Evolutionary conservation across 192 early-diverging fungal species (phyloP).

Genomic region (Umbelopsis sp.): DNA sequence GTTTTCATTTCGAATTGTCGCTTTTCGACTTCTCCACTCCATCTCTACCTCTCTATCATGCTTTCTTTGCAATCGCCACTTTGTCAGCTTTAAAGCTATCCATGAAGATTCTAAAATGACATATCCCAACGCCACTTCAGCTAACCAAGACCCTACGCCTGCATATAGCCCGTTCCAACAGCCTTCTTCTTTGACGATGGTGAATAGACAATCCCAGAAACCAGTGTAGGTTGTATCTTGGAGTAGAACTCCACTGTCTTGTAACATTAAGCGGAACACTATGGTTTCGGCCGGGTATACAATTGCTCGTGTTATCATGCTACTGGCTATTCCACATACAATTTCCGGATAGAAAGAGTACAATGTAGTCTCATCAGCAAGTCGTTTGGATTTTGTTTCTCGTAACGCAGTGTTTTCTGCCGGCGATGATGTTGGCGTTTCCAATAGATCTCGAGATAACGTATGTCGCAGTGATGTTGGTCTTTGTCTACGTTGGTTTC

Average conservation of each 20-base stretch:
- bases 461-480: conserved; percentile 4
- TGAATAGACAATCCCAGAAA: conserved; percentile 46
- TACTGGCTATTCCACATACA: conserved; percentile 50
- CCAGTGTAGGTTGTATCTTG: conserved; percentile 42
- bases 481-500: background rate
- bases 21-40: conserved; percentile 3
- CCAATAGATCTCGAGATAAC: background rate
- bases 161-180: conserved; percentile 32
- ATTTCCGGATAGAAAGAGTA: conserved; percentile 55
- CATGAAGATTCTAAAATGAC: conserved; percentile 48
- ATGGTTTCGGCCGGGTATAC: conserved; percentile 54
- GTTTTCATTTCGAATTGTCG: background rate
- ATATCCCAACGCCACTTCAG: conserved; percentile 45
- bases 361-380: conserved; percentile 27
- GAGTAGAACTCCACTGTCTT: conserved; percentile 42
- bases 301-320: conserved; percentile 45
- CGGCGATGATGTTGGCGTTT: background rate
- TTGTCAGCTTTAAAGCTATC: conserved; percentile 1
- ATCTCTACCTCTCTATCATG: conserved; percentile 6
- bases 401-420: background rate
- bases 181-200: conserved; percentile 35
- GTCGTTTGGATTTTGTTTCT: background rate
- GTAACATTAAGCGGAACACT: conserved; percentile 46
- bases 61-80: background rate
- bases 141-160: conserved; percentile 39